Conservation (phyloP, 306 rosid species). For the Prunus davidiana region DNA sequence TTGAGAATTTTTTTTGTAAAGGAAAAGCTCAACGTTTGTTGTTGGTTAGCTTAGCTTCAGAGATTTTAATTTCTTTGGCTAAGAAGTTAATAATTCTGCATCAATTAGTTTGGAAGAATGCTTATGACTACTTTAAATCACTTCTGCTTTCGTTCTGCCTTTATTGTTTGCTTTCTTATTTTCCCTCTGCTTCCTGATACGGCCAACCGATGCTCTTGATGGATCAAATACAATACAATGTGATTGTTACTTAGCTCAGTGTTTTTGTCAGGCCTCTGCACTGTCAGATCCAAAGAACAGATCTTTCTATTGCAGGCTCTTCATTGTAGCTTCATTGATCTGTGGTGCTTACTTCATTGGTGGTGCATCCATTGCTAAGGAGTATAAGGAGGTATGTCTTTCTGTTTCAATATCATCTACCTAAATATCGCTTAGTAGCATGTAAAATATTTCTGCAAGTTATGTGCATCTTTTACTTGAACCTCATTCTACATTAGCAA, state of each 20-base stretch:
- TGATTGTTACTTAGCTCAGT: neutral
- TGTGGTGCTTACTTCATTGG: slow-evolving; percentile 67
- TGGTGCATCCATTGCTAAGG: slow-evolving; percentile 48
- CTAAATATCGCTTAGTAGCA: neutral
- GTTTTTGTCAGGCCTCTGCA: slow-evolving; percentile 41
- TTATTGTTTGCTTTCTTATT: neutral
- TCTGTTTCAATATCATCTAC: neutral
- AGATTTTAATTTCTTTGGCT: neutral
- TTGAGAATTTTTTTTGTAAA: neutral
- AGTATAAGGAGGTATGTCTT: slow-evolving; percentile 53
- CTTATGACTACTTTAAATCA: neutral
- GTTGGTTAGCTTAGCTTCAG: neutral
- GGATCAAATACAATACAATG: neutral
- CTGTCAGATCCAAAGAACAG: slow-evolving; percentile 57
- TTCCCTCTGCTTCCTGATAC: neutral
- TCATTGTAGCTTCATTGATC: slow-evolving; percentile 47
- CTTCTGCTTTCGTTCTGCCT: neutral
- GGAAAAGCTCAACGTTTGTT: neutral
- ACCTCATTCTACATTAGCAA: neutral
- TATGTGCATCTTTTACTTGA: neutral
- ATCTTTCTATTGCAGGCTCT: slow-evolving; percentile 50
- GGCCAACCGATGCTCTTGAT: neutral
- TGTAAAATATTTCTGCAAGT: neutral
- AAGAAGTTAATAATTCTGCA: neutral
- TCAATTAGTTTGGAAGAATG: neutral